Base-by-base conservation (phyloP, 345 rosid genomes). In the Theobroma cacao region DNA sequence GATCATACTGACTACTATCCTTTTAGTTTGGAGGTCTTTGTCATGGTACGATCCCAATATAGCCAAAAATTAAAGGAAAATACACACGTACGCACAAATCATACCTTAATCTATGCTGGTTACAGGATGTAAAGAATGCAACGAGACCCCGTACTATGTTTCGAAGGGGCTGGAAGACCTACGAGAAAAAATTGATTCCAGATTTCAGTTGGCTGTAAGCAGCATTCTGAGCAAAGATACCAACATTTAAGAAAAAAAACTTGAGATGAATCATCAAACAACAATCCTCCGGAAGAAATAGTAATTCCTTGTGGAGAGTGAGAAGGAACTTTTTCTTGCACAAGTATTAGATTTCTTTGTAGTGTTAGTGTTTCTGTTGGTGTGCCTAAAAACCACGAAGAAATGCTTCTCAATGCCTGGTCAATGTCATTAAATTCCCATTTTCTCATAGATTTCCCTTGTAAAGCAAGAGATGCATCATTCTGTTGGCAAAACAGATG, bases 381-480 rank as follows among this genome's bases (percentile, higher is more conserved):
- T 36, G 75, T 75, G 72, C 76, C 65, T 33, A 18, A 48, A 75
- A 80, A 80, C 79, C 82, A 80, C 18, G 41, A 48, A 59, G 76
- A 47, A 53, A 75, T 38, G 40, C 64, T 47, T 75, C 75, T 45
- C 62, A 68, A 34, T 33, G 79, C 75, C 52, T 68, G 76, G 17
- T 5, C 45, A 48, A 80, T 50, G 65, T 56, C 34, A 22, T 75
- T 48, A 33, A 80, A 80, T 50, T 80, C 79, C 79, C 79, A 80
- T 47, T 47, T 80, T 50, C 64, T 75, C 75, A 80, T 11, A 22
- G 45, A 33, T 75, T 80, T 75, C 41, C 60, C 71, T 59, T 80
- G 79, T 60, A 68, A 60, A 59, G 79, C 79, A 12, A 68, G 38
- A 38, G 82, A 75, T 80, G 79, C 60, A 58, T 75, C 82, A 58